Conservation (phyloP, 352 stramenopile species). For the Stramenopiles sp. region DNA sequence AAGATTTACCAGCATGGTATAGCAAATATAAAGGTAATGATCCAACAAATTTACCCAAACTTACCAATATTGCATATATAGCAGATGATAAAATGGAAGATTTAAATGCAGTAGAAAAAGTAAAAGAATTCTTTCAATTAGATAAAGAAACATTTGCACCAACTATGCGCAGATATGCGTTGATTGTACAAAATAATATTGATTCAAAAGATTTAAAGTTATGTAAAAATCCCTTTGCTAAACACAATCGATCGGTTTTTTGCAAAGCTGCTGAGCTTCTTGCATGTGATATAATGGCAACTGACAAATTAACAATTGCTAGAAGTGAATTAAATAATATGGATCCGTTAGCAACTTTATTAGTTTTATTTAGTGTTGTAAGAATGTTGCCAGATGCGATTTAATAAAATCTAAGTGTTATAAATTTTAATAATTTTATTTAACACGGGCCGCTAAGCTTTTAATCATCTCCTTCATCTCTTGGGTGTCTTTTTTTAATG, state of each 20-base stretch:
- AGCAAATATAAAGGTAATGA: background rate
- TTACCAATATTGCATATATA: background rate
- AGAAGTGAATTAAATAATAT: background rate
- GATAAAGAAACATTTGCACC: background rate
- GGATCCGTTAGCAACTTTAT: background rate
- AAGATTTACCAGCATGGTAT: background rate
- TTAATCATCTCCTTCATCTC: too few species aligned
- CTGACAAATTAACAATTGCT: background rate
- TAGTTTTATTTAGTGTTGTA: background rate
- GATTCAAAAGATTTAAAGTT: background rate
- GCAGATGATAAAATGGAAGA: background rate
- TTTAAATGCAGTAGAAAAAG: background rate
- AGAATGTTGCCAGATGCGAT: too few species aligned
- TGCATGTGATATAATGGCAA: background rate
- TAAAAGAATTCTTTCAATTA: background rate
- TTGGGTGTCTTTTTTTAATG: too few species aligned
- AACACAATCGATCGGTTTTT: background rate
- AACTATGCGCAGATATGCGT: background rate
- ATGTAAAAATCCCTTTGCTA: background rate
- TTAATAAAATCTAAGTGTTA: too few species aligned
- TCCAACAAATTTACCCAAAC: background rate
- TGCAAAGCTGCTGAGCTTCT: background rate
- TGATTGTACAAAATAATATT: background rate
- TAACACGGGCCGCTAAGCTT: too few species aligned
- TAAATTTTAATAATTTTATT: too few species aligned